Conservation (phyloP, 345 rosid species). For the Melaleuca quinquenervia region DNA sequence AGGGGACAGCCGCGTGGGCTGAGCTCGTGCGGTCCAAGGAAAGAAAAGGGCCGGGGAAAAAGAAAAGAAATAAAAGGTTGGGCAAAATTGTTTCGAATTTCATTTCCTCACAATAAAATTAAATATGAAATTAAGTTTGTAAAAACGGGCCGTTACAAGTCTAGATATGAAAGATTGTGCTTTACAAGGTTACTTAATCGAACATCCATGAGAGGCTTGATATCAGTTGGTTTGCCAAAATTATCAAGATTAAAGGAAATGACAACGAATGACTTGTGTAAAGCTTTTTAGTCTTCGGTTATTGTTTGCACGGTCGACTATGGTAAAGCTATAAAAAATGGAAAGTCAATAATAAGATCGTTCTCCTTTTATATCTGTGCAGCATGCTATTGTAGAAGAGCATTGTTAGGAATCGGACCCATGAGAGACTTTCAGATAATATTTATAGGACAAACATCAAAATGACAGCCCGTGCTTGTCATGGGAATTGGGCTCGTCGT, state of each 20-base stretch:
- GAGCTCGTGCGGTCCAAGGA: too few species aligned
- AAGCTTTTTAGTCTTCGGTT: background rate
- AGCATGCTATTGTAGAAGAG: background rate
- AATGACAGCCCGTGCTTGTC: background rate
- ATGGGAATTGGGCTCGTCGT: background rate
- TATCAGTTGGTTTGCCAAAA: background rate
- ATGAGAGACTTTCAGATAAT: background rate
- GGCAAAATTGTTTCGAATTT: too few species aligned
- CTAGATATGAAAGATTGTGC: background rate
- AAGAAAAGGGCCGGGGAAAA: too few species aligned
- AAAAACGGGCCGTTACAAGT: too few species aligned
- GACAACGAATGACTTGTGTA: background rate
- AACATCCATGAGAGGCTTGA: background rate
- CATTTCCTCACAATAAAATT: too few species aligned
- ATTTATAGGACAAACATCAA: background rate
- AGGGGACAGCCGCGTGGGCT: too few species aligned
- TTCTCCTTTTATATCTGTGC: background rate
- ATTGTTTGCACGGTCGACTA: too few species aligned
- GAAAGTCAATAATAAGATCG: background rate
- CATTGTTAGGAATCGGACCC: background rate
- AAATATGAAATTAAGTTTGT: too few species aligned
- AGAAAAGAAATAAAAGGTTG: too few species aligned
- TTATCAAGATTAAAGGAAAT: background rate
- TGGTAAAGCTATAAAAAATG: background rate
- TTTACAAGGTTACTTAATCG: background rate